Evolutionary conservation across 2,329 filamentous ascomycete genomes (phyloP).

Genomic region (Piedraia hortae): DNA sequence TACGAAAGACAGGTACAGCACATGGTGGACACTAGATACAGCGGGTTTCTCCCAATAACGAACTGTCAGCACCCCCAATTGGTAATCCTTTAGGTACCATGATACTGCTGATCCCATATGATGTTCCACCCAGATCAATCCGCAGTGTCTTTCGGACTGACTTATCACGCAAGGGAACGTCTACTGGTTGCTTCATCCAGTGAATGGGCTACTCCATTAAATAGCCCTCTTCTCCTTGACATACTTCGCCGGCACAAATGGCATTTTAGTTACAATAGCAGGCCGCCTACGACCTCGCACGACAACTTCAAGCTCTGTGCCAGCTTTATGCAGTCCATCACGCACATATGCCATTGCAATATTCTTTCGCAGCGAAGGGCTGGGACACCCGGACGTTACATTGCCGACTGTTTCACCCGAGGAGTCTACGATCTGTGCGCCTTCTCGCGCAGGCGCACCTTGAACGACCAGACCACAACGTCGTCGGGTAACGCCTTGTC

Average conservation of each 20-base stretch:
- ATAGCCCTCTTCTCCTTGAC: slow-evolving; percentile 27
- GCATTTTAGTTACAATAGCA: slow-evolving; percentile 64
- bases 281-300: slow-evolving; percentile 51
- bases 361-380: slow-evolving; percentile 63
- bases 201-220: too few relatives aligned
- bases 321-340: slow-evolving; percentile 55
- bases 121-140: too few relatives aligned
- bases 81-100: too few relatives aligned
- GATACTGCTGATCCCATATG: too few relatives aligned
- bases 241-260: slow-evolving; percentile 60
- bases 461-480: slow-evolving; percentile 61
- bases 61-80: too few relatives aligned
- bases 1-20: too few relatives aligned
- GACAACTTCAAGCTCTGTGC: slow-evolving; percentile 52
- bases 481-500: slow-evolving; percentile 38
- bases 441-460: slow-evolving; percentile 71
- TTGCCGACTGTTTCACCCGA: slow-evolving; percentile 42
- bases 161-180: too few relatives aligned
- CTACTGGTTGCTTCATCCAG: too few relatives aligned
- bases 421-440: slow-evolving; percentile 44
- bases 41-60: too few relatives aligned
- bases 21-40: too few relatives aligned
- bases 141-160: too few relatives aligned
- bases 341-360: slow-evolving; percentile 88
- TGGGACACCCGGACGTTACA: slow-evolving; percentile 74